A percentile compares a stretch with the other conserved stretches of the same genome.
These are phyloP conservation scores for Aquilaria yunnanensis DNA, from an alignment of 345 rosid species.

Conservation along the genomic window DNA sequence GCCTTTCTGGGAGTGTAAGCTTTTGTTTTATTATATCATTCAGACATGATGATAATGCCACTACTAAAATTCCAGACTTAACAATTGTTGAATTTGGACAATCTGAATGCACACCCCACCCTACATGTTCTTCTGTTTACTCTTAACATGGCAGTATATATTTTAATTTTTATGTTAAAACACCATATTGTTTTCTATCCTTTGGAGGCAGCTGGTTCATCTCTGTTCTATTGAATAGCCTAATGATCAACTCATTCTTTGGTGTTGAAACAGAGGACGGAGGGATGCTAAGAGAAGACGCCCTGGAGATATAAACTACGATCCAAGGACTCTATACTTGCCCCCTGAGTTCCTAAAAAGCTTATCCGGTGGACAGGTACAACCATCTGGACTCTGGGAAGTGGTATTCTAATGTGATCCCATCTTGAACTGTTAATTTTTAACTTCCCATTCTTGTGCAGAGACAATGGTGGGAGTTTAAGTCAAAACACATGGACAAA, in stretches of 20 bases:
- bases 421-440: conserved; percentile 13
- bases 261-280: conserved; percentile 39
- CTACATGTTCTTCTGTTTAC: too few species aligned
- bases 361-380: conserved; percentile 87
- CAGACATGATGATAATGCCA: not conserved
- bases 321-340: conserved; percentile 78
- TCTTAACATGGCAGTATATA: too few species aligned
- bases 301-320: conserved; percentile 72
- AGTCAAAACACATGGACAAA: conserved; percentile 98
- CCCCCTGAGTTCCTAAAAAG: conserved; percentile 78
- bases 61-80: not conserved
- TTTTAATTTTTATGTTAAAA: too few species aligned
- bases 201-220: conserved; percentile 1
- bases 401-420: conserved; percentile 6
- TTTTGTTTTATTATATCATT: conserved; percentile 12
- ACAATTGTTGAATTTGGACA: not conserved
- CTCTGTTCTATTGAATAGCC: not conserved
- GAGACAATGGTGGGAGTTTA: conserved; percentile 99
- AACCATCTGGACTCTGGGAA: conserved; percentile 3
- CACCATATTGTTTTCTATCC: not conserved
- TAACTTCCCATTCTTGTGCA: conserved; percentile 21
- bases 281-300: conserved; percentile 62
- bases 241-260: conserved; percentile 9
- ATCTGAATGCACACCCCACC: not conserved
- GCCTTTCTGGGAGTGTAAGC: conserved; percentile 76